phyloP scores from a whole-genome alignment of 2,329 filamentous ascomycete genomes.

The Escovopsis weberi region DNA sequence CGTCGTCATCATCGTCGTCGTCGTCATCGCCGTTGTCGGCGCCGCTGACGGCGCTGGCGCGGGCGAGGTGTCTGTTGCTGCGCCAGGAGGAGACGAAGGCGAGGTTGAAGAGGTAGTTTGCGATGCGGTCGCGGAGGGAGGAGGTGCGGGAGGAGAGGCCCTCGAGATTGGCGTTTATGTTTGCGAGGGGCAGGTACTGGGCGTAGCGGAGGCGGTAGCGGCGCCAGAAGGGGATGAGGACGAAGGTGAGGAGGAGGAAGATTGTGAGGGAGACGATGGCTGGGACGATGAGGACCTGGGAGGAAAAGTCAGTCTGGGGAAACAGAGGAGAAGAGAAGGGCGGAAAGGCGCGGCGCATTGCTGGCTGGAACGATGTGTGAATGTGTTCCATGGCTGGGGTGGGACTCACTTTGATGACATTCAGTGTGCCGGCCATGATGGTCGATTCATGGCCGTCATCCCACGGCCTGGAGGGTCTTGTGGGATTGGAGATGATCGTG shows the following conservation, averaged over 20 bases:
- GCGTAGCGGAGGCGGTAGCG: slow-evolving; percentile 56
- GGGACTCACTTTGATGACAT: slow-evolving; percentile 20
- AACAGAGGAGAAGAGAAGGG: not conserved
- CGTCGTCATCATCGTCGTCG: slow-evolving; percentile 12
- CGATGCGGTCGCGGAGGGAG: slow-evolving; percentile 36
- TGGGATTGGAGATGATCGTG: too few species aligned
- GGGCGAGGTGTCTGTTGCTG: slow-evolving; percentile 25
- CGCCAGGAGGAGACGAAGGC: slow-evolving; percentile 34
- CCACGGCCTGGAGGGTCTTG: too few species aligned
- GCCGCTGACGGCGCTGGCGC: slow-evolving; percentile 15
- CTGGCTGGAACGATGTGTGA: not conserved
- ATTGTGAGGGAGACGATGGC: slow-evolving; percentile 55
- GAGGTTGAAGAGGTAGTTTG: slow-evolving; percentile 15
- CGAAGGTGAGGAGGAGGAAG: slow-evolving; percentile 51
- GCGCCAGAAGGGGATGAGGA: slow-evolving; percentile 54
- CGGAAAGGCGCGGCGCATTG: not conserved
- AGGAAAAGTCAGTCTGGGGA: slow-evolving; percentile 2
- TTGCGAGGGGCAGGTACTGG: slow-evolving; percentile 52
- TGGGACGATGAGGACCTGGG: slow-evolving; percentile 54
- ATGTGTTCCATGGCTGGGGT: not conserved
- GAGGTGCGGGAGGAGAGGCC: slow-evolving; percentile 43
- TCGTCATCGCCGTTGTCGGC: slow-evolving; percentile 38
- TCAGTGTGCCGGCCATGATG: slow-evolving; percentile 20
- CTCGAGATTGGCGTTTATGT: slow-evolving; percentile 17
- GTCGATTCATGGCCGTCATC: not conserved